Base-by-base conservation (phyloP, 345 rosid genomes). In the Lepidium aucheri region DNA sequence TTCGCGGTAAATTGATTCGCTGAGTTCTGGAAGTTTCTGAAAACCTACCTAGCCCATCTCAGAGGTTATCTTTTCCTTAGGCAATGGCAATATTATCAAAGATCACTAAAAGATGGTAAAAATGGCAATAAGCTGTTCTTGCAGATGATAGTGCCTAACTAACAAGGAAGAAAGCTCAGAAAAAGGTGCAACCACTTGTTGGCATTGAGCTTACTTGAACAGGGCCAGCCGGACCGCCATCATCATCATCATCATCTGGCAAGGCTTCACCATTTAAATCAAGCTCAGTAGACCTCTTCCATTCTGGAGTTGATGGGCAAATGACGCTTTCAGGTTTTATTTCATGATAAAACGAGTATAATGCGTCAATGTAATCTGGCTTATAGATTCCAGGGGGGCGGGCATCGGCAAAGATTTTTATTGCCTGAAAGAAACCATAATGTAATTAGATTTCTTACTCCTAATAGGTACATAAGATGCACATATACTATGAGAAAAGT, bases 361-460 rank as follows among this genome's bases (percentile, higher is more conserved):
- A 72, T 43, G 90, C 88, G 68, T 89, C 89, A 53, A 95, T 86
- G 60, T 95, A 95, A 33, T 91, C 96, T 1, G 89, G 82, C 77
- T 95, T 95, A 69, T 95, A 95, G 34, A 95, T 95, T 68, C 99
- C 99, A 18, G 99, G 99, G 59, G 97, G 96, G 2, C 98, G 99
- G 58, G 93, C 94, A 14, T 85, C 90, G 4, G 95, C 56, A 82
- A 95, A 95, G 20, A 60, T 69, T 65, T 87, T 82, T 61, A 95
- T 70, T 56, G 99, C 99, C 99, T 91, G 81, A 63, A 41, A 65
- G 26, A 77, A 69, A 59, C 49, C 44, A 55, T 75, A 51, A 40
- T 51, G 35, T 9, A 6, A 32, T 61, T 58, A 67, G 55, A 70
- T 5, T 40, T 2, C 8, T 9, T 39, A 50, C 63, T 33, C 53